Evolutionary conservation across 495 filamentous ascomycete genomes (phyloP), one percentile per base, ranked within the genome.

Genomic region (Aspergillus haitiensis): DNA sequence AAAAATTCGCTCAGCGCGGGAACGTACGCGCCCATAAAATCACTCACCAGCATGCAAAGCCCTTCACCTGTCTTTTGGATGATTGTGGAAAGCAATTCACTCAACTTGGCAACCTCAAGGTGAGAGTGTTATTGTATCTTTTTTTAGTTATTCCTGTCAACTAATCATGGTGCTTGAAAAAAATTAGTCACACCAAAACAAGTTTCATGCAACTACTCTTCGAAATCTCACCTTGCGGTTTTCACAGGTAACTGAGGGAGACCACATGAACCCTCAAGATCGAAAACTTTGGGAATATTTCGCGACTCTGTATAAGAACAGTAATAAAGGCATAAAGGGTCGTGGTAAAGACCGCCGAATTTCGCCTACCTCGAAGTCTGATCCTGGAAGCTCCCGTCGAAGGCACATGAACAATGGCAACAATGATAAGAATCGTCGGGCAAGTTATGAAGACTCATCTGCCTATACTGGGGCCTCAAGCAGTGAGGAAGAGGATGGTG

Each of bases 251-350:
- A 72, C 75, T 10, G 82, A 88, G 48, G 81, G 80, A 6, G 82
- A 87, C 35, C 74, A 80, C 6, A 85, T 93, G 55, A 80, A 82
- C 5, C 71, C 79, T 2, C 78, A 84, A 39, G 93, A 98, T 63
- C 86, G 84, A 60, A 89, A 91, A 58, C 74, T 97, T 35, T 92
- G 89, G 81, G 83, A 90, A 66, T 96, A 97, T 70, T 95, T 98
- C 62, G 84, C 87, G 4, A 81, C 86, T 2, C 78, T 94, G 36
- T 97, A 97, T 81, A 96, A 95, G 77, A 95, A 97, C 70, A 88
- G 89, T 65, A 93, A 92, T 71, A 96, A 95, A 66, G 93, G 92
- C 3, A 96, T 93, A 73, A 96, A 92, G 73, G 93, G 93, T 7
- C 87, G 93, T 11, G 93, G 93, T 16, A 93, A 93, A 71, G 87